A percentile compares a stretch with the other conserved stretches of the same genome.
These are phyloP conservation scores for Rubroshorea leprosula DNA, from an alignment of 345 rosid genomes.

Conservation along the genomic window DNA sequence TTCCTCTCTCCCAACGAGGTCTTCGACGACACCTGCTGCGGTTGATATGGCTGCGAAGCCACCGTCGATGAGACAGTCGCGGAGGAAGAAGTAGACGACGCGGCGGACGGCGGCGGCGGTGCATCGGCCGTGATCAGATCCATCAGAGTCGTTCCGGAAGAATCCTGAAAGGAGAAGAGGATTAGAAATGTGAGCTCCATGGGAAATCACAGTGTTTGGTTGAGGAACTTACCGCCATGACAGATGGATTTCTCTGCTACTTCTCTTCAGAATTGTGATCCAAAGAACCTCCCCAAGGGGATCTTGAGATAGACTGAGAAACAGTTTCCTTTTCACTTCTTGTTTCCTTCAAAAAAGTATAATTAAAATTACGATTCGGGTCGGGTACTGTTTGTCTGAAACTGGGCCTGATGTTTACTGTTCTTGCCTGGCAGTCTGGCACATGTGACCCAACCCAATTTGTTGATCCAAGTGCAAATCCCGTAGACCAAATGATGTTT, in stretches of 20 bases:
- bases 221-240: constrained; percentile 17
- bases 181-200: not conserved
- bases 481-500: no score
- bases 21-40: constrained; percentile 39
- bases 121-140: constrained; percentile 98
- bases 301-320: not conserved
- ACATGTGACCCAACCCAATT: no score
- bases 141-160: constrained; percentile 90
- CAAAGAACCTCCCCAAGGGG: not conserved
- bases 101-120: constrained; percentile 33
- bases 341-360: no score
- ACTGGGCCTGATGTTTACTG: no score
- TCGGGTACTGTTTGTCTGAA: no score
- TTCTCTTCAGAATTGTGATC: not conserved
- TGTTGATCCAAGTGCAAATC: no score
- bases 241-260: constrained; percentile 4
- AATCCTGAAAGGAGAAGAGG: constrained; percentile 39
- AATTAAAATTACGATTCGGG: no score
- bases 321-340: not conserved
- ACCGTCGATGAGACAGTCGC: constrained; percentile 28
- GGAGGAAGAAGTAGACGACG: constrained; percentile 36
- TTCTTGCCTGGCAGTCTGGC: no score
- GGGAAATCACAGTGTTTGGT: not conserved
- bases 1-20: constrained; percentile 69
- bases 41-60: constrained; percentile 14